Base-by-base conservation (phyloP, 768 basidiomycete species). In the Mycena amicta region DNA sequence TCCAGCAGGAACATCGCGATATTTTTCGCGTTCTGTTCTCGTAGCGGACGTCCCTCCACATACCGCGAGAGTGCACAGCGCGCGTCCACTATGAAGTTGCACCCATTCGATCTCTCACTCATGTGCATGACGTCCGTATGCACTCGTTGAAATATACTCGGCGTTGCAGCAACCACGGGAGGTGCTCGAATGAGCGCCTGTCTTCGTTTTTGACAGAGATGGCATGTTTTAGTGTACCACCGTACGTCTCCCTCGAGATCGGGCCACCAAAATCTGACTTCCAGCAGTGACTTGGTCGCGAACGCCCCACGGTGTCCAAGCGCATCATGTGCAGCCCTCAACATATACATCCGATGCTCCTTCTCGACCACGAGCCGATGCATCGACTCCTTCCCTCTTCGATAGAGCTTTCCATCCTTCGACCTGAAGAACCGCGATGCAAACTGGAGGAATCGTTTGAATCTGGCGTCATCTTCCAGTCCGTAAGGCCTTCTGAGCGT, bases 151-250 rank as follows among this genome's bases (percentile, higher is more conserved):
- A 77, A 72, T 18, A 73, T 25, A 6, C 63, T 61, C 22, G 60
- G 62, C 0, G 71, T 68, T 2, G 55, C 53, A 0, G 73, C 47
- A 6, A 72, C 61, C 3, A 63, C 63, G 5, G 74, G 71, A 5
- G 69, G 73, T 8, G 73, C 67, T 2, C 65, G 50, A 2, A 72
- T 41, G 23, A 69, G 53, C 1, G 57, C 58, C 39, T 33, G 66
- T 26, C 52, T 51, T 4, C 70, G 52, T 1, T 67, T 49, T 50
- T 77, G 73, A 56, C 74, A 76, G 2, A 66, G 28, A 52, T 71
- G 70, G 47, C 75, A 75, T 15, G 70, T 69, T n/a, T 66, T 63
- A 4, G 73, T 33, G 45, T 65, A 74, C 71, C 72, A 74, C 20
- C 52, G 49, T 5, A 75, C 59, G 47, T 76, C 71, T 3, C 27